Base-by-base conservation (phyloP, 306 rosid species). In the Cajanus cajan region DNA sequence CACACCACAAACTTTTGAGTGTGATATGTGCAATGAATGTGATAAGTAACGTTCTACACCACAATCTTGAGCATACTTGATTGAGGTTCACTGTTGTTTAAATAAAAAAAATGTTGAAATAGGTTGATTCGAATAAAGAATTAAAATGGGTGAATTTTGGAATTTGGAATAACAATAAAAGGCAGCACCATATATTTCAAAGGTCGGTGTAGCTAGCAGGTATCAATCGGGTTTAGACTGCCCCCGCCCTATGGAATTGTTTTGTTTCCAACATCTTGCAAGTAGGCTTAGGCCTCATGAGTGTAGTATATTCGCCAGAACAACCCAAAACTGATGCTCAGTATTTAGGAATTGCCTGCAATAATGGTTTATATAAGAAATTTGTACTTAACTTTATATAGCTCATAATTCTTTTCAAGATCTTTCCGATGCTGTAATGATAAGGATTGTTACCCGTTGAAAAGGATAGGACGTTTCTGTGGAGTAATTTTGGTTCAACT, bases 201-300 rank as follows among this genome's bases (percentile, higher is more conserved):
- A 81, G 86, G 91, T 14, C 72, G 84, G 82, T 78, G 85, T 81
- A 61, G 86, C 63, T 81, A 61, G 86, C 63, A 78, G 47, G 80
- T 77, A 82, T 80, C 97, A 88, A 93, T 79, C 88, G 87, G 91
- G 80, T 79, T 55, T 68, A 80, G 85, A 40, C 48, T 83, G 73
- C 78, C 90, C 96, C 92, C 89, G 24, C 72, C 82, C 96, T 89
- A 83, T 71, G 73, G 83, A 79, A 83, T 83, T 86, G 22, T 73
- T 40, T 72, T 74, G 18, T 16, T 62, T 41, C 31, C n/a, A 43
- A 86, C 58, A 77, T 85, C 84, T 40, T 57, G 82, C 97, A 82
- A 87, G 47, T 82, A 82, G 85, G 54, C 82, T 31, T 83, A 81
- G 88, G 61, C 87, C 31, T 83, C 48, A 45, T 45, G 51, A 68